These are phyloP conservation scores for Neotropicomus parvogracilis DNA, from an alignment of 1,284 basidiomycete genomes.

Conservation along the genomic window DNA sequence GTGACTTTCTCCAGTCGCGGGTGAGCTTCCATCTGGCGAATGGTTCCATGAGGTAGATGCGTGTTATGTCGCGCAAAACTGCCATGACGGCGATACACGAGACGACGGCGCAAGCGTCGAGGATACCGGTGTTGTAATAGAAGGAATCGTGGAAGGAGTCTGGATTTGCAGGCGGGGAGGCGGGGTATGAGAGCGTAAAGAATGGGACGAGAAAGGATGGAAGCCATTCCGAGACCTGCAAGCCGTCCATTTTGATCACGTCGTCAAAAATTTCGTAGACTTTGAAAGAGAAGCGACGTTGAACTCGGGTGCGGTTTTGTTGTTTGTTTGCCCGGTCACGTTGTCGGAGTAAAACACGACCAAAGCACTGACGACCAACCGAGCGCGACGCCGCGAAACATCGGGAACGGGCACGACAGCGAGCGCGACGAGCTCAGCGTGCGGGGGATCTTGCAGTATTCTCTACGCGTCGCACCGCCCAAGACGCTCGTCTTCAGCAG, in stretches of 20 bases:
- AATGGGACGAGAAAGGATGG: constrained; percentile 60
- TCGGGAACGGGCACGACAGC: constrained; percentile 7
- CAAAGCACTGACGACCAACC: too few species aligned
- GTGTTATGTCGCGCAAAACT: constrained; percentile 68
- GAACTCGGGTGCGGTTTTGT: constrained; percentile 23
- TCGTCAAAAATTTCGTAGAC: constrained; percentile 35
- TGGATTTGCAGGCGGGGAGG: constrained; percentile 47
- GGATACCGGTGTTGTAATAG: constrained; percentile 68
- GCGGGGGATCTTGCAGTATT: background rate
- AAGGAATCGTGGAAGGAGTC: constrained; percentile 66
- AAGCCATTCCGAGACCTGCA: constrained; percentile 43
- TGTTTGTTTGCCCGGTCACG: constrained; percentile 33
- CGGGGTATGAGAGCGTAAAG: constrained; percentile 72
- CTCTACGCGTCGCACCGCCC: too few species aligned
- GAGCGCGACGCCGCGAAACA: too few species aligned
- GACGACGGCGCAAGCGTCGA: constrained; percentile 71
- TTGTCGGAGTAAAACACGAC: constrained; percentile 28
- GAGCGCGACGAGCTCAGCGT: constrained; percentile 1
- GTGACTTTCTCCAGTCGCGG: constrained; percentile 41
- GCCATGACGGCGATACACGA: constrained; percentile 78
- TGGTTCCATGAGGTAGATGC: constrained; percentile 73
- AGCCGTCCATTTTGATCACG: constrained; percentile 34
- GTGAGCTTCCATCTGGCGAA: constrained; percentile 72
- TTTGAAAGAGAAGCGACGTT: constrained; percentile 13
- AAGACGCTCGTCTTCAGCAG: too few species aligned